phyloP scores from a whole-genome alignment of 495 filamentous ascomycete genomes.

The Penicillium cosmopolitanum region DNA sequence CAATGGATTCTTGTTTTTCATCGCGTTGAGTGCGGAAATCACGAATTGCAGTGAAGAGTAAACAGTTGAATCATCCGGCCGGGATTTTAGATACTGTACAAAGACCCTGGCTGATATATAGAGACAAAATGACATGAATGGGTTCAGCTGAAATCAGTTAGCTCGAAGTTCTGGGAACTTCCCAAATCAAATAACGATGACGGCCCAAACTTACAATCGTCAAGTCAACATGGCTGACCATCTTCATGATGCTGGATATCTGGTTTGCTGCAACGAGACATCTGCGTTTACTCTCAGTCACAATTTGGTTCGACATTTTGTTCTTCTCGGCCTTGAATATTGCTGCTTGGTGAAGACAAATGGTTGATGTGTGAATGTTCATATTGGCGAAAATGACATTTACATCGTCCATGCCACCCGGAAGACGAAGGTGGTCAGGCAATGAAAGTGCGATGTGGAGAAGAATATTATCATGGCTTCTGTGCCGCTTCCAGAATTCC shows the following conservation, averaged over 20 bases:
- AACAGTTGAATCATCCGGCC: conserved; percentile 81
- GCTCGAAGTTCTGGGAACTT: conserved; percentile 1
- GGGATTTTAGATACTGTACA: conserved; percentile 89
- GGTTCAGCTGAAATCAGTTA: conserved; percentile 75
- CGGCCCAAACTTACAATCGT: conserved; percentile 64
- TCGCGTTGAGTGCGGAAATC: conserved; percentile 81
- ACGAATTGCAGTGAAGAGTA: conserved; percentile 86
- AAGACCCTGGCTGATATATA: conserved; percentile 95
- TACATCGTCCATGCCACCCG: conserved; percentile 71
- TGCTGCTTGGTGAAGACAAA: conserved; percentile 96
- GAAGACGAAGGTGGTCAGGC: conserved; percentile 81
- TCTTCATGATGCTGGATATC: conserved; percentile 95
- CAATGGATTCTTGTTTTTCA: conserved; percentile 87
- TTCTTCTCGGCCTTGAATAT: conserved; percentile 97
- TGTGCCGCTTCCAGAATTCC: conserved; percentile 94
- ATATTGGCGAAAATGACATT: conserved; percentile 97
- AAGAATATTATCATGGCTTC: conserved; percentile 86
- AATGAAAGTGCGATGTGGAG: conserved; percentile 83
- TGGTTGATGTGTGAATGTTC: conserved; percentile 94
- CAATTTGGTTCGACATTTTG: conserved; percentile 72
- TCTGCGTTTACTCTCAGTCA: conserved; percentile 85
- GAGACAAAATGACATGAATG: conserved; percentile 93
- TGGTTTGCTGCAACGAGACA: conserved; percentile 94
- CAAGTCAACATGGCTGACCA: conserved; percentile 89
- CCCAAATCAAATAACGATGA: not conserved